Percentiles rank a stretch among this genome's conserved stretches.
These are phyloP conservation scores for Pachyrhizus erosus DNA, from an alignment of 306 rosid species.

Conservation along the genomic window DNA sequence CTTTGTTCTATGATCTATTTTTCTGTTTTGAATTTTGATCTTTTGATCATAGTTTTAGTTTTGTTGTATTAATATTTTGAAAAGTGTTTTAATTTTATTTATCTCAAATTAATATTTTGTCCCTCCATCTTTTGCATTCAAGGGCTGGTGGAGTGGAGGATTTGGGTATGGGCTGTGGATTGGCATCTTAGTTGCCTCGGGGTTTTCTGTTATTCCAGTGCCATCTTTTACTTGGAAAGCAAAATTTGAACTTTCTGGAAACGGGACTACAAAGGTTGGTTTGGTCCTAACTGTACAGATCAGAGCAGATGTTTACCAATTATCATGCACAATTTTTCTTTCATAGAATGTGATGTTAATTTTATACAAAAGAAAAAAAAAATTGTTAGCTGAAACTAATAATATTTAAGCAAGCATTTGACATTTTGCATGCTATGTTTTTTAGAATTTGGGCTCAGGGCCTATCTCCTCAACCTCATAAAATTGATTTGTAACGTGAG, in stretches of 20 bases:
- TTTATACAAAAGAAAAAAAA: not conserved
- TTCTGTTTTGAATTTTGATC: not conserved
- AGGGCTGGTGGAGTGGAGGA: constrained; percentile 99
- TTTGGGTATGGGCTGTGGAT: constrained; percentile 96
- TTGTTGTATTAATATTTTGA: constrained; percentile 18
- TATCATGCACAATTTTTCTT: not conserved
- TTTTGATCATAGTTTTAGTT: constrained; percentile 27
- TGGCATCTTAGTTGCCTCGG: constrained; percentile 83
- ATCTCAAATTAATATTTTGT: constrained; percentile 29
- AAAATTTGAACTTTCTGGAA: constrained; percentile 68
- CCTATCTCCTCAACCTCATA: not conserved
- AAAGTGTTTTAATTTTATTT: constrained; percentile 26
- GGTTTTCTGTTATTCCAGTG: constrained; percentile 89
- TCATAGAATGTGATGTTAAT: constrained; percentile 5
- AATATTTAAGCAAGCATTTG: not conserved
- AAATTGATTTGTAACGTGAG: not conserved
- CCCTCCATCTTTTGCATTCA: constrained; percentile 37
- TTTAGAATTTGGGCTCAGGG: not conserved
- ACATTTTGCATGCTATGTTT: constrained; percentile 4
- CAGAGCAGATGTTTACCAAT: not conserved
- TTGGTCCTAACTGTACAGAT: constrained; percentile 29
- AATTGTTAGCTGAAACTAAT: not conserved
- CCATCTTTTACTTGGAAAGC: constrained; percentile 82
- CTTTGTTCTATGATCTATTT: constrained; percentile 7
- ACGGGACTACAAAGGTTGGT: constrained; percentile 67